Percentiles rank a stretch among this genome's conserved stretches.
These are phyloP conservation scores for Penicillium sp. DNA, from an alignment of 2,329 filamentous ascomycete species.

Conservation along the genomic window DNA sequence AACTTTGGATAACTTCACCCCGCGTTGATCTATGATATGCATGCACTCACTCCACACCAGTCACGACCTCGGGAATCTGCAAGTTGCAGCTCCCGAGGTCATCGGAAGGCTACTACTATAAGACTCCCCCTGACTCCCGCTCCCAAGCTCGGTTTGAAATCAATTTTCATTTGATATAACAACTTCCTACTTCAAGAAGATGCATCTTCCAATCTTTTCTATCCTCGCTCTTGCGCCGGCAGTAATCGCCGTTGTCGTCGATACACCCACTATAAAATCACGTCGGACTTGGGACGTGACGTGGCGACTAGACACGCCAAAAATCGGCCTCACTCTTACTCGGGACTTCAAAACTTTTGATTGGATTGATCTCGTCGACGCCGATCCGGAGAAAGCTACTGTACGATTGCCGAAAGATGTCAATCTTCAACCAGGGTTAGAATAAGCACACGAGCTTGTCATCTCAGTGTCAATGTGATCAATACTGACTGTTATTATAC, in stretches of 20 bases:
- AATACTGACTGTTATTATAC: not conserved
- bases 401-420: not conserved
- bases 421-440: not conserved
- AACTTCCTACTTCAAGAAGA: not conserved
- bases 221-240: slow-evolving; percentile 1
- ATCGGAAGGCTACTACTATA: not conserved
- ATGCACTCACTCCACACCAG: not conserved
- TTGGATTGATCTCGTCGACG: not conserved
- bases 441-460: not conserved
- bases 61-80: too few relatives aligned
- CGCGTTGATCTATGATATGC: not conserved
- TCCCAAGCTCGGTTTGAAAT: not conserved
- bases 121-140: not conserved
- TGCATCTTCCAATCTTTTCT: not conserved
- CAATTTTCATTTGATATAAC: not conserved
- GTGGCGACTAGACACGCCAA: not conserved
- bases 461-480: not conserved
- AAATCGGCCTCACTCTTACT: not conserved
- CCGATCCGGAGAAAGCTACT: slow-evolving; percentile 2
- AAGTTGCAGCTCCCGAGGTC: too few relatives aligned
- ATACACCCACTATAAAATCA: not conserved
- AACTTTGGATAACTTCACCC: not conserved
- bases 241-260: not conserved
- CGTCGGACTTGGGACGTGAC: slow-evolving; percentile 2
- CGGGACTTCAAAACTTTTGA: slow-evolving; percentile 2